Percentiles rank a stretch among this genome's conserved stretches.
Evolutionary conservation across 2,329 filamentous ascomycete genomes (phyloP).

Genomic region (Fusarium sarcochroum): DNA sequence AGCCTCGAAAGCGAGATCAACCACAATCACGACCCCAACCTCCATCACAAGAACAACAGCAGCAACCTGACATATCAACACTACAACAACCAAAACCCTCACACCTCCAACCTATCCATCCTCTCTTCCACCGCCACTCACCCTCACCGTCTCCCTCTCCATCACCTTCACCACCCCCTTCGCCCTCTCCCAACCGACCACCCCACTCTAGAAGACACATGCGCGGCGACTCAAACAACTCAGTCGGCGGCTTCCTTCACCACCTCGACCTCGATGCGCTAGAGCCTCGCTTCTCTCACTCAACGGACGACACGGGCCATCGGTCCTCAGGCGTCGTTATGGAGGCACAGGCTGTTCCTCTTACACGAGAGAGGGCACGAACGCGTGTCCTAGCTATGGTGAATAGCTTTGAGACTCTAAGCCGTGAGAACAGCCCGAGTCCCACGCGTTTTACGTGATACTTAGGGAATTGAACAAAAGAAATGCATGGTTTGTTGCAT

Average conservation of each 20-base stretch:
- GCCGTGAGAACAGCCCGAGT: constrained; percentile 61
- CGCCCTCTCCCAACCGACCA: constrained; percentile 25
- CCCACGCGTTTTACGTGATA: constrained; percentile 46
- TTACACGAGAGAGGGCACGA: constrained; percentile 56
- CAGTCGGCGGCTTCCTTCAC: constrained; percentile 35
- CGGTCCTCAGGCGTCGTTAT: constrained; percentile 55
- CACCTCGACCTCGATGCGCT: constrained; percentile 41
- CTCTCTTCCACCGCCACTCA: constrained; percentile 40
- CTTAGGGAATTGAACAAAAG: not conserved
- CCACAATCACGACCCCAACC: constrained; percentile 5
- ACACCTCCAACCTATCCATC: constrained; percentile 37
- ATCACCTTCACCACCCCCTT: constrained; percentile 27
- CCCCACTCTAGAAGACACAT: constrained; percentile 23
- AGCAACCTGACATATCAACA: constrained; percentile 4
- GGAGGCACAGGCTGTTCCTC: constrained; percentile 63
- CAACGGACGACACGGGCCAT: constrained; percentile 48
- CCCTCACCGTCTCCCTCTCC: constrained; percentile 30
- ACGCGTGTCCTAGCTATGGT: constrained; percentile 69
- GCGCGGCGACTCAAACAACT: constrained; percentile 32
- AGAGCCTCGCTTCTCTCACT: constrained; percentile 47
- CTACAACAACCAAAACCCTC: constrained; percentile 25
- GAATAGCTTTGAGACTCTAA: constrained; percentile 66
- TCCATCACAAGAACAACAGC: constrained; percentile 11
- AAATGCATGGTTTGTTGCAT: not conserved
- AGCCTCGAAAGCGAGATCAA: constrained; percentile 10